These are phyloP conservation scores for Oryza nivara DNA, from an alignment of 176 grass and related monocot genomes.

Conservation along the genomic window DNA sequence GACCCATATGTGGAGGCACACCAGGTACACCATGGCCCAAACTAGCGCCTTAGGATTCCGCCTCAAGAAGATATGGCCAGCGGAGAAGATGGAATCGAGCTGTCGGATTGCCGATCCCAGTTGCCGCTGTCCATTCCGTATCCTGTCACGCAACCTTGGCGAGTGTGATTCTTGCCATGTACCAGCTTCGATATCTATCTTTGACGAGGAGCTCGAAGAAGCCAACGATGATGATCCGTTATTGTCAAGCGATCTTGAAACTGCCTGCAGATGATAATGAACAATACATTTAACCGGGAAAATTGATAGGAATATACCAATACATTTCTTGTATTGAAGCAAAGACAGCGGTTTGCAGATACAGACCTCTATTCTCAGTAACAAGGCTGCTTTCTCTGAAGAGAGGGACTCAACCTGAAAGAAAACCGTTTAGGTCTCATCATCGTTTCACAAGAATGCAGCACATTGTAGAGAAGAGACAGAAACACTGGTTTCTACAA, in stretches of 20 bases:
- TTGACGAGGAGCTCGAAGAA: constrained; percentile 41
- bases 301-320: neutral
- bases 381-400: constrained; percentile 83
- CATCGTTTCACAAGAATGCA: neutral
- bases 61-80: constrained; percentile 70
- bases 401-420: constrained; percentile 80
- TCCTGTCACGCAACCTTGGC: constrained; percentile 53
- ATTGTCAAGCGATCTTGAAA: constrained; percentile 67
- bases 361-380: constrained; percentile 75
- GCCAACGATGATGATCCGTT: constrained; percentile 23
- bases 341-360: neutral
- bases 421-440: neutral
- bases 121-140: constrained; percentile 56
- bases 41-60: constrained; percentile 69
- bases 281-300: constrained; percentile 4
- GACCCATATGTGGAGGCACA: constrained; percentile 84
- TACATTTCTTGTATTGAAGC: neutral
- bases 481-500: neutral
- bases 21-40: constrained; percentile 60
- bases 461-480: neutral
- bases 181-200: constrained; percentile 70
- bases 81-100: constrained; percentile 85
- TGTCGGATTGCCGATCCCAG: constrained; percentile 68
- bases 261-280: constrained; percentile 47
- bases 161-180: constrained; percentile 45